Percentiles rank a stretch among this genome's conserved stretches.
phyloP scores from a whole-genome alignment of 345 rosid genomes.

The Corymbia maculata region DNA sequence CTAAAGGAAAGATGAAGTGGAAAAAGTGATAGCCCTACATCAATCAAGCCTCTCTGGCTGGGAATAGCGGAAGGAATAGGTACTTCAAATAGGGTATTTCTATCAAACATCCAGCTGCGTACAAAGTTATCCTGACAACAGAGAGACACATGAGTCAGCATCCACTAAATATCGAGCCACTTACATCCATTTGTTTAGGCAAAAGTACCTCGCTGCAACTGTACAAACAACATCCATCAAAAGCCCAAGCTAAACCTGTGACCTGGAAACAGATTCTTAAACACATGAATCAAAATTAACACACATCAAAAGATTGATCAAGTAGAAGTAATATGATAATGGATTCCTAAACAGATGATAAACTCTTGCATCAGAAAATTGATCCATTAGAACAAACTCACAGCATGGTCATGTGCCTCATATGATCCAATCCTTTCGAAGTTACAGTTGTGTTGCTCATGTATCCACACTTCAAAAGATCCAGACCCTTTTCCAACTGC shows the following conservation, averaged over 20 bases:
- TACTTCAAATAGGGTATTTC: slow-evolving; percentile 48
- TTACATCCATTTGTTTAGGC: neutral
- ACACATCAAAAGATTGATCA: neutral
- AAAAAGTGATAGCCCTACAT: slow-evolving; percentile 31
- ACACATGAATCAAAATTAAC: slow-evolving; percentile 6
- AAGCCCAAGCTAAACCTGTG: slow-evolving; percentile 90
- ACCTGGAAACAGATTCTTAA: slow-evolving; percentile 31
- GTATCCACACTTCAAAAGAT: slow-evolving; percentile 74
- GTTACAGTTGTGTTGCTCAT: slow-evolving; percentile 29
- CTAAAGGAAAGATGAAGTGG: neutral
- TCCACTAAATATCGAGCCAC: neutral
- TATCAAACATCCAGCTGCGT: slow-evolving; percentile 59
- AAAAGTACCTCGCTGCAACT: slow-evolving; percentile 82
- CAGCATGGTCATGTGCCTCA: slow-evolving; percentile 70
- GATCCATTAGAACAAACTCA: slow-evolving; percentile 28
- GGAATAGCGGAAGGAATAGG: slow-evolving; percentile 57
- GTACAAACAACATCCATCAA: slow-evolving; percentile 61
- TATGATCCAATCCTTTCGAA: slow-evolving; percentile 37
- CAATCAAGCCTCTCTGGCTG: slow-evolving; percentile 44
- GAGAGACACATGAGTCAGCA: neutral
- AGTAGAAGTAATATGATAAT: neutral
- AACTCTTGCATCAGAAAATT: slow-evolving; percentile 8
- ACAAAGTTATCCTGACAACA: slow-evolving; percentile 64
- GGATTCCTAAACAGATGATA: neutral
- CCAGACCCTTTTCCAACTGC: slow-evolving; percentile 95